These are phyloP conservation scores for Gentiana macrophylla DNA, from an alignment of 257 asterid genomes.

Conservation along the genomic window DNA sequence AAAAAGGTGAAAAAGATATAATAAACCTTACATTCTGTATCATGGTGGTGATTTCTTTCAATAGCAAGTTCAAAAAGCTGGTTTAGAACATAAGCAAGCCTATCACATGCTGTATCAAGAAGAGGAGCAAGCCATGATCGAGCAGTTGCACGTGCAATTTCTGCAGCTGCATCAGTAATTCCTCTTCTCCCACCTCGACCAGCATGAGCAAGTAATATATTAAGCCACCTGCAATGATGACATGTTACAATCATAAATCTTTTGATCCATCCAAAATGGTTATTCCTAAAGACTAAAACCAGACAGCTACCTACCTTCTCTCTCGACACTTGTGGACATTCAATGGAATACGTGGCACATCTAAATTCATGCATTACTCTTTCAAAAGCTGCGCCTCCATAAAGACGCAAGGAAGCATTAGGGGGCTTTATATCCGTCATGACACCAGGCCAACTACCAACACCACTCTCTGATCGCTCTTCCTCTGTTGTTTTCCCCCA, in stretches of 20 bases:
- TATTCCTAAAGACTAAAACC: background rate
- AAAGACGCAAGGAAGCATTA: slow-evolving; percentile 71
- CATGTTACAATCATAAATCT: slow-evolving; percentile 4
- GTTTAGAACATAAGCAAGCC: slow-evolving; percentile 72
- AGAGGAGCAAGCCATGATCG: slow-evolving; percentile 94
- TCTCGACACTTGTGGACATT: slow-evolving; percentile 85
- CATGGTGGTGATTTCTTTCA: slow-evolving; percentile 55
- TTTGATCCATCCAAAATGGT: background rate
- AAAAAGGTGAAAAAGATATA: background rate
- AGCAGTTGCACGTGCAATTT: slow-evolving; percentile 94
- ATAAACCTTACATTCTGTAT: slow-evolving; percentile 37
- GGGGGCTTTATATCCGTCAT: slow-evolving; percentile 61
- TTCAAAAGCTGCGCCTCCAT: slow-evolving; percentile 98
- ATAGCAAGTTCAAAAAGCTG: slow-evolving; percentile 79
- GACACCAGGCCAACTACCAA: slow-evolving; percentile 95
- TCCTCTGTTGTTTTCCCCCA: slow-evolving; percentile 93
- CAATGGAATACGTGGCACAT: slow-evolving; percentile 86
- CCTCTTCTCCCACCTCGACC: slow-evolving; percentile 89
- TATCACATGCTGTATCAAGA: slow-evolving; percentile 90
- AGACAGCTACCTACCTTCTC: slow-evolving; percentile 52
- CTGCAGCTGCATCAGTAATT: slow-evolving; percentile 92
- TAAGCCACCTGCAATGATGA: slow-evolving; percentile 69
- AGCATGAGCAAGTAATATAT: slow-evolving; percentile 95
- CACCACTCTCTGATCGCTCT: slow-evolving; percentile 72
- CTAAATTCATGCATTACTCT: slow-evolving; percentile 96